Percentiles rank a stretch among this genome's conserved stretches.
Conservation (phyloP, 148 eudicot species). For the Rhododendron molle region DNA sequence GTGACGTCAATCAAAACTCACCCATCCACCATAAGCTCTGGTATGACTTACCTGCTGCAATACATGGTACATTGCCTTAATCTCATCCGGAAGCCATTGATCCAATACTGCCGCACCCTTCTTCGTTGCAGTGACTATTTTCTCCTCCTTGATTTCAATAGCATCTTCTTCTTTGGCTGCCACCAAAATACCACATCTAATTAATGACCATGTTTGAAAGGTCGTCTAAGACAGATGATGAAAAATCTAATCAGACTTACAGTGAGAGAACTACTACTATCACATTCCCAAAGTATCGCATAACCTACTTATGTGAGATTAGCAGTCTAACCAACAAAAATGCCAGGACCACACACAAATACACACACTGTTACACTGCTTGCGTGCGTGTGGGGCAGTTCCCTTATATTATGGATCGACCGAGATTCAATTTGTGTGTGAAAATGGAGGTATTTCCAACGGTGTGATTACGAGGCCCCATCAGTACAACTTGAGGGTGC, state of each 20-base stretch:
- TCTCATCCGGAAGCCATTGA: neutral
- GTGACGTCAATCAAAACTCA: neutral
- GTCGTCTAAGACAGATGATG: neutral
- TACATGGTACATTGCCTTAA: slow-evolving; percentile 44
- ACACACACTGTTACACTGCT: neutral
- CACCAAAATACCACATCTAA: neutral
- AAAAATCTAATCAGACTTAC: neutral
- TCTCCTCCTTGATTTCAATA: slow-evolving; percentile 51
- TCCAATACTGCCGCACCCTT: slow-evolving; percentile 76
- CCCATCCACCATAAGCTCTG: neutral
- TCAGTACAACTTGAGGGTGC: neutral
- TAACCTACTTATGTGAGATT: neutral
- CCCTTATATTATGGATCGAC: too few species aligned
- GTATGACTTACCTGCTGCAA: slow-evolving; percentile 51
- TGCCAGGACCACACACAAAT: neutral
- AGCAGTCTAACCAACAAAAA: neutral
- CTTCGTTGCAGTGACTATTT: slow-evolving; percentile 77
- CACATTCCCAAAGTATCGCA: neutral
- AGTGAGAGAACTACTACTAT: neutral
- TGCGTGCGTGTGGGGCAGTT: neutral
- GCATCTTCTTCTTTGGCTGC: slow-evolving; percentile 34
- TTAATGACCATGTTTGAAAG: neutral
- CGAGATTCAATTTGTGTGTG: neutral
- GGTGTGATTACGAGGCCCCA: neutral
- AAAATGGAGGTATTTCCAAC: neutral